Evolutionary conservation across 768 basidiomycete species (phyloP).

Genomic region (Auricularia auricula-judae): DNA sequence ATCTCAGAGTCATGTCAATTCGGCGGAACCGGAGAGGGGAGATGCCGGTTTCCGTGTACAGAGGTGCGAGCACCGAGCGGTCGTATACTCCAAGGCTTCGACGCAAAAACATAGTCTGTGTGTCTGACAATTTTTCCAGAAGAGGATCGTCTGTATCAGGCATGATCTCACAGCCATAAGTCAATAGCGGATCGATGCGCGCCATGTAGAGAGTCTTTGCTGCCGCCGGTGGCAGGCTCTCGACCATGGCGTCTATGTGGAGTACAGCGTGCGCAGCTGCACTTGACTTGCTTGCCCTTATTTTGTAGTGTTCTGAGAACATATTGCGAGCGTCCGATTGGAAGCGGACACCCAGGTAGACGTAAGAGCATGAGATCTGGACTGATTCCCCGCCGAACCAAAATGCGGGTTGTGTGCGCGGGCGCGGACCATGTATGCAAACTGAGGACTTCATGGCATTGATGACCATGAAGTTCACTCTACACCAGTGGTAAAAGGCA

Average conservation of each 20-base stretch:
- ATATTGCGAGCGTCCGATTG: slow-evolving; percentile 3
- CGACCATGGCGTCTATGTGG: slow-evolving; percentile 11
- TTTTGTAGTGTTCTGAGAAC: slow-evolving; percentile 5
- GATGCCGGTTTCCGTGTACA: slow-evolving; percentile 15
- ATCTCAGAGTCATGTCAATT: slow-evolving; percentile 10
- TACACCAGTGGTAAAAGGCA: slow-evolving; percentile 13
- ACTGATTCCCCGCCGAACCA: background rate
- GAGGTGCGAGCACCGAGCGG: background rate
- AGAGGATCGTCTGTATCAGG: slow-evolving; percentile 7
- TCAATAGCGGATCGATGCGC: slow-evolving; percentile 16
- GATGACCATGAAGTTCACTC: slow-evolving; percentile 10
- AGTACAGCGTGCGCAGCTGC: background rate
- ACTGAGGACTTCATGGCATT: slow-evolving; percentile 10
- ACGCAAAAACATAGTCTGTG: slow-evolving; percentile 15
- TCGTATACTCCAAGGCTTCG: slow-evolving; percentile 9
- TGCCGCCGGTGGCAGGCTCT: slow-evolving; percentile 11
- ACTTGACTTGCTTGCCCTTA: slow-evolving; percentile 1
- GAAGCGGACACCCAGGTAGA: slow-evolving; percentile 8
- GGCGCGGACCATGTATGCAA: slow-evolving; percentile 13
- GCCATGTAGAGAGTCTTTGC: slow-evolving; percentile 13
- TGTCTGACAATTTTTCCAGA: slow-evolving; percentile 5
- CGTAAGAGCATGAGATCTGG: background rate
- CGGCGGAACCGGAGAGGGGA: slow-evolving; percentile 14
- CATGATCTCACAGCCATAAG: slow-evolving; percentile 14
- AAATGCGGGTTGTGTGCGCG: background rate